Evolutionary conservation across 75 land plant genomes (phyloP), one percentile per base, ranked within the genome.

Genomic region (Sequoiadendron giganteum): DNA sequence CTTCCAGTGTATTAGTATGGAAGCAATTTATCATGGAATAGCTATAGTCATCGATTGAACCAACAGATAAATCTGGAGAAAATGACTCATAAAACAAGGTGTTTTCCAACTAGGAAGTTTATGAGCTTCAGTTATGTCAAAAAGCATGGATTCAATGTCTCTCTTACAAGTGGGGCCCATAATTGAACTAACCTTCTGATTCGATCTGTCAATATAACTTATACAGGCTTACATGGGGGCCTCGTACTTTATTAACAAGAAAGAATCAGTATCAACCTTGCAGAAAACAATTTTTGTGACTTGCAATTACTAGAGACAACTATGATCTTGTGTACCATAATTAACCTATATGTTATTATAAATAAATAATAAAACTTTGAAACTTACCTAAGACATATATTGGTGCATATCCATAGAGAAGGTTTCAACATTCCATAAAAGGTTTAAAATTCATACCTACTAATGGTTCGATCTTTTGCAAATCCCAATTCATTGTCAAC

Each of bases 401-500:
- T 79, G n/a, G 14, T 82, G 52, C 32, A 21, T 43, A 40, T 40
- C 21, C 78, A 86, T 36, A 30, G 40, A 11, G 14, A 88, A 34
- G 16, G 39, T n/a, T 43, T 45, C 8, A 45, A 45, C 48, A 6
- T 45, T 56, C 32, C 72, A 65, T n/a, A 86, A 34, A 10, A 42
- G 48, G 38, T n/a, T 40, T 58, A n/a, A n/a, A 54, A 87, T 85
- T 72, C 78, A 28, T 90, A 98, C 99, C 99, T 98, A 88, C 99
- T 98, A 84, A 95, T 92, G 34, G 97, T 98, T 83, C 99, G 96
- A 39, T 98, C 99, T 86, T 98, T 98, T 32, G 99, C 93, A 88
- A 98, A 98, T 75, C 99, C 99, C 89, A 98, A 88, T 85, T 98
- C 99, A 89, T 98, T 97, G 88, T 98, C 99, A 42, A 98, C 97